phyloP scores from a whole-genome alignment of 2,329 filamentous ascomycete species.

The Monilinia laxa region DNA sequence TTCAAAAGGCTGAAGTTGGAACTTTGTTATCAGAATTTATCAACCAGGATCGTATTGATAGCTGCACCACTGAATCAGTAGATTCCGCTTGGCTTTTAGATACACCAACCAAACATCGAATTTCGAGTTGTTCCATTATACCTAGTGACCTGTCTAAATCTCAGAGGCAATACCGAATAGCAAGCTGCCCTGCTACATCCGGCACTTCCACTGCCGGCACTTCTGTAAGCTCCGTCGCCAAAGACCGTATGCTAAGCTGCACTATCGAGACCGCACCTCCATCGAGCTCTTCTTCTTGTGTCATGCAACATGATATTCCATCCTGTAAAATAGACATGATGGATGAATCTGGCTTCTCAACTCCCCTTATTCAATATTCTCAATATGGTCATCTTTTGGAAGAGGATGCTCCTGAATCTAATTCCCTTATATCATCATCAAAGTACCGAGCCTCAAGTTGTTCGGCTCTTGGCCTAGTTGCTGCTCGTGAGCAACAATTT shows the following conservation, averaged over 20 bases:
- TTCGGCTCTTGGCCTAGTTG: not conserved
- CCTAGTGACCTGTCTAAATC: not conserved
- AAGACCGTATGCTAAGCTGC: constrained; percentile 3
- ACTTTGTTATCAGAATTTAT: not conserved
- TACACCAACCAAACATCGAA: constrained; percentile 13
- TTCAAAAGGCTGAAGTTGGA: not conserved
- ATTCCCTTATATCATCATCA: not conserved
- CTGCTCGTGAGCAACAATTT: not conserved
- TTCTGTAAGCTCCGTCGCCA: not conserved
- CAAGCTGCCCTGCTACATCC: constrained; percentile 12
- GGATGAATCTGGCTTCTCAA: not conserved
- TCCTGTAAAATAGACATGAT: not conserved
- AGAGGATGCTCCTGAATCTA: not conserved
- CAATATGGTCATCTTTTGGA: constrained; percentile 1
- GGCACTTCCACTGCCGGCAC: not conserved
- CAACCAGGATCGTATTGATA: not conserved
- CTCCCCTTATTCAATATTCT: constrained; percentile 8
- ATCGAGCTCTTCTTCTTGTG: not conserved
- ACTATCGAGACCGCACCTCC: constrained; percentile 3
- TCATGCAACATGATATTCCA: not conserved
- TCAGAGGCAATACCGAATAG: not conserved
- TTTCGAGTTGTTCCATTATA: constrained; percentile 9
- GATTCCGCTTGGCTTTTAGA: not conserved
- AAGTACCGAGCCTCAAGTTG: constrained; percentile 4
- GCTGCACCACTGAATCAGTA: constrained; percentile 1